phyloP scores from a whole-genome alignment of 73 alveolate genomes.

The Diophrys appendiculata region DNA sequence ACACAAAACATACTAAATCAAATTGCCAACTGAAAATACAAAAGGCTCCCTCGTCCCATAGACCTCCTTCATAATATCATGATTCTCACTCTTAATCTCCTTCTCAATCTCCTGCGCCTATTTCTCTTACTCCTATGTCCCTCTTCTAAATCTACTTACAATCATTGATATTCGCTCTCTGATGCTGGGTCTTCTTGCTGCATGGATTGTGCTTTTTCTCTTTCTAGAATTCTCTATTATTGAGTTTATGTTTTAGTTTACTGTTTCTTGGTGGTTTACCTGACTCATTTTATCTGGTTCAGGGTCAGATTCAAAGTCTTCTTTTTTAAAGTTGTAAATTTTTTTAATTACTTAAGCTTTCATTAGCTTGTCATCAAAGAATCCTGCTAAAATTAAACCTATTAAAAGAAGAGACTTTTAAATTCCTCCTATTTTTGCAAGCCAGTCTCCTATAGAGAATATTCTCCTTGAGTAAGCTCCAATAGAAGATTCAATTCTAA shows the following conservation, averaged over 20 bases:
- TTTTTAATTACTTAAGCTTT: conserved; percentile 5
- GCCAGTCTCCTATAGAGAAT: conserved; percentile 3
- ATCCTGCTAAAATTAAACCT: conserved; percentile 1
- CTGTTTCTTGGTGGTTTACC: background rate
- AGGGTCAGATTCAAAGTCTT: conserved; percentile 3
- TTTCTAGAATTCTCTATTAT: background rate
- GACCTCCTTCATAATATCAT: background rate
- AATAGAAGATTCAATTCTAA: background rate
- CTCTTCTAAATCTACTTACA: background rate
- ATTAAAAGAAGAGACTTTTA: conserved; percentile 1
- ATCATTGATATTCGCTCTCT: background rate
- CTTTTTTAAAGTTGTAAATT: conserved; percentile 1
- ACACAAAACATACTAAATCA: background rate
- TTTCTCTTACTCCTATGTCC: background rate
- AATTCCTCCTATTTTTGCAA: conserved; percentile 12
- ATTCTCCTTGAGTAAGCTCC: background rate
- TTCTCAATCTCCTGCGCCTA: background rate
- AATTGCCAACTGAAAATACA: too few relatives aligned
- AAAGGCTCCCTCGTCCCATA: background rate
- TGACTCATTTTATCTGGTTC: background rate
- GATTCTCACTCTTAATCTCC: background rate
- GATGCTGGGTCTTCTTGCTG: background rate
- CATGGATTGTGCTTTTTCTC: too few relatives aligned
- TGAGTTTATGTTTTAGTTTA: background rate
- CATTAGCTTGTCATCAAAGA: background rate